These are phyloP conservation scores for Rhododendron ferrugineum DNA, from an alignment of 148 eudicot genomes.

Conservation along the genomic window DNA sequence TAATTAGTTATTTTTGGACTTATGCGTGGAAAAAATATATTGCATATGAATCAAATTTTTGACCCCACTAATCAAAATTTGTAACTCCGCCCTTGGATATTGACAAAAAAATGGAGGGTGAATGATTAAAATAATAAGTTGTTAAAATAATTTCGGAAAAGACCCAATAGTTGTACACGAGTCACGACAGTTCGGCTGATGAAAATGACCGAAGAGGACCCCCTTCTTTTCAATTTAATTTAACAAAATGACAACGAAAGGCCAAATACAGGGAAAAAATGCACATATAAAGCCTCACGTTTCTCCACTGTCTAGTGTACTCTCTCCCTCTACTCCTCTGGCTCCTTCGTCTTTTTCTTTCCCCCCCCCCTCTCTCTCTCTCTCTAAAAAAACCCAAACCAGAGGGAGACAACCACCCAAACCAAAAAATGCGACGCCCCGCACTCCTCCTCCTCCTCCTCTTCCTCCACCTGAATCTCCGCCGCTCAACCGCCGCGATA, in stretches of 20 bases:
- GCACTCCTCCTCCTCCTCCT: constrained; percentile 21
- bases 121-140: too few relatives aligned
- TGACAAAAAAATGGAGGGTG: too few relatives aligned
- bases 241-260: constrained; percentile 1
- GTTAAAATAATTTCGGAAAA: not conserved
- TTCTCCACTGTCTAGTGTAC: not conserved
- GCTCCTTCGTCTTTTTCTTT: not conserved
- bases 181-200: not conserved
- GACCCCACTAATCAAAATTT: too few relatives aligned
- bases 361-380: not conserved
- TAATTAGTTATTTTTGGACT: too few relatives aligned
- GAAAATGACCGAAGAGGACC: not conserved
- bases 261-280: not conserved
- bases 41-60: too few relatives aligned
- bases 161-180: not conserved
- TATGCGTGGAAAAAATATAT: too few relatives aligned
- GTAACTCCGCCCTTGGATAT: too few relatives aligned
- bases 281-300: not conserved
- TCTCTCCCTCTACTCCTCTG: not conserved
- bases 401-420: not conserved
- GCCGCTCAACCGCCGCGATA: constrained; percentile 17
- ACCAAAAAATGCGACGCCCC: constrained; percentile 29
- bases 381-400: too few relatives aligned
- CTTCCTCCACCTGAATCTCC: constrained; percentile 15
- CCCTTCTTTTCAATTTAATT: not conserved